A percentile compares a stretch with the other conserved stretches of the same genome.
These are phyloP conservation scores for Chaetomium fimeti DNA, from an alignment of 495 filamentous ascomycete genomes.

Conservation along the genomic window DNA sequence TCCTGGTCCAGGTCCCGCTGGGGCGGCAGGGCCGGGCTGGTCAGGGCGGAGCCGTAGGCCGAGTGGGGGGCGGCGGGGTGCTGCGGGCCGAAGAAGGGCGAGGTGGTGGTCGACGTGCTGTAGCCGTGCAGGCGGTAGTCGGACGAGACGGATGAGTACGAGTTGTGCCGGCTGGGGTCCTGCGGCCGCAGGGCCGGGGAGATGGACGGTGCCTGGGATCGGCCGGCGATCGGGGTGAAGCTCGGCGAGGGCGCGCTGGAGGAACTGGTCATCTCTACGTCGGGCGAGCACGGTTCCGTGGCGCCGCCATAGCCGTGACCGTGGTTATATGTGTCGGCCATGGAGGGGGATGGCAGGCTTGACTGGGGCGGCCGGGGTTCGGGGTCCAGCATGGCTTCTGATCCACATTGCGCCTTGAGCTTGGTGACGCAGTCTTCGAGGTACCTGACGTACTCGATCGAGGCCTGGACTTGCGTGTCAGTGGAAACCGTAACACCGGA, in stretches of 20 bases:
- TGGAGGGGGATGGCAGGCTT: conserved; percentile 28
- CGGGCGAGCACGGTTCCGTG: conserved; percentile 27
- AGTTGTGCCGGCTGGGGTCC: conserved; percentile 42
- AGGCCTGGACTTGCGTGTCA: conserved; percentile 57
- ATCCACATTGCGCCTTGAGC: conserved; percentile 61
- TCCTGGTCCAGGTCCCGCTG: conserved; percentile 65
- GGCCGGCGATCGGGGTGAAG: conserved; percentile 33
- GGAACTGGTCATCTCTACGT: conserved; percentile 48
- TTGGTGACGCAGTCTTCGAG: conserved; percentile 84
- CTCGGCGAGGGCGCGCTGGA: conserved; percentile 31
- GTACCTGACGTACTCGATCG: conserved; percentile 95
- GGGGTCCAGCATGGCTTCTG: conserved; percentile 22
- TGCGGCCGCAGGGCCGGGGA: conserved; percentile 50
- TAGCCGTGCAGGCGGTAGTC: conserved; percentile 46
- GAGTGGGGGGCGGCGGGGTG: conserved; percentile 23
- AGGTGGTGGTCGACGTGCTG: conserved; percentile 47
- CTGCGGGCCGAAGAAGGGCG: conserved; percentile 48
- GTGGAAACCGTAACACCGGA: conserved; percentile 4
- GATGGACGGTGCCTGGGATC: conserved; percentile 45
- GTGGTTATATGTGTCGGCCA: conserved; percentile 32
- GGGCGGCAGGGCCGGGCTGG: conserved; percentile 51
- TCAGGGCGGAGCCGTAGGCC: conserved; percentile 44
- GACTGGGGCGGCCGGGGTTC: conserved; percentile 12
- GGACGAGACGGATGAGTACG: conserved; percentile 47
- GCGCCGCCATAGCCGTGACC: conserved; percentile 24